Percentiles rank a stretch among this genome's conserved stretches.
phyloP scores from a whole-genome alignment of 805 yeast species.

The Candida sphagnicola region DNA sequence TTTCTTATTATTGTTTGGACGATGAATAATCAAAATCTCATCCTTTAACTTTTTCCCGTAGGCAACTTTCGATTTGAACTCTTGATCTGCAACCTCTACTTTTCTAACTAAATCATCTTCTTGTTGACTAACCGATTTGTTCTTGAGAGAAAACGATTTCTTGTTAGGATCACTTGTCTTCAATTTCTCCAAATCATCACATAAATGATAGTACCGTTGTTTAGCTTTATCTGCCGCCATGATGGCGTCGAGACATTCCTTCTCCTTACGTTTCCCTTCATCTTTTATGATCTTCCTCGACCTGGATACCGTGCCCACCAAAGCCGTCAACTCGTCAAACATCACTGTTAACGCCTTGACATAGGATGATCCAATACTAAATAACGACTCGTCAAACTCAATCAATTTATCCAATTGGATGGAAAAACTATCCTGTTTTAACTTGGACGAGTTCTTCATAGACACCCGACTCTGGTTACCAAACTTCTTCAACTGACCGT shows the following conservation, averaged over 20 bases:
- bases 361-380: slow-evolving; percentile 67
- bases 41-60: slow-evolving; percentile 69
- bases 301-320: slow-evolving; percentile 65
- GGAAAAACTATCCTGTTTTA: slow-evolving; percentile 65
- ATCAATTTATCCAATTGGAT: slow-evolving; percentile 64
- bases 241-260: slow-evolving; percentile 80
- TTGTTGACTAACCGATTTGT: slow-evolving; percentile 76
- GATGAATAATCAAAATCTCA: slow-evolving; percentile 63
- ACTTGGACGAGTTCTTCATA: slow-evolving; percentile 39
- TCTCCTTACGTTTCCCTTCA: slow-evolving; percentile 75
- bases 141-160: slow-evolving; percentile 75
- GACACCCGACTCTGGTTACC: slow-evolving; percentile 51
- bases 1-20: slow-evolving; percentile 73
- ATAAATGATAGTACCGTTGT: slow-evolving; percentile 63
- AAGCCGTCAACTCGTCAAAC: slow-evolving; percentile 76
- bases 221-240: slow-evolving; percentile 86
- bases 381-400: slow-evolving; percentile 71
- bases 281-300: slow-evolving; percentile 78
- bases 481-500: slow-evolving; percentile 68
- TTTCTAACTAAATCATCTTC: slow-evolving; percentile 85
- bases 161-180: slow-evolving; percentile 79
- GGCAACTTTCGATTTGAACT: slow-evolving; percentile 74
- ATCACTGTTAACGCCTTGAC: slow-evolving; percentile 77
- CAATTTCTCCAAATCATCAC: slow-evolving; percentile 82
- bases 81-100: slow-evolving; percentile 80